A percentile compares a stretch with the other conserved stretches of the same genome.
Conservation (phyloP, 129 eudicot species). For the Tanacetum coccineum region DNA sequence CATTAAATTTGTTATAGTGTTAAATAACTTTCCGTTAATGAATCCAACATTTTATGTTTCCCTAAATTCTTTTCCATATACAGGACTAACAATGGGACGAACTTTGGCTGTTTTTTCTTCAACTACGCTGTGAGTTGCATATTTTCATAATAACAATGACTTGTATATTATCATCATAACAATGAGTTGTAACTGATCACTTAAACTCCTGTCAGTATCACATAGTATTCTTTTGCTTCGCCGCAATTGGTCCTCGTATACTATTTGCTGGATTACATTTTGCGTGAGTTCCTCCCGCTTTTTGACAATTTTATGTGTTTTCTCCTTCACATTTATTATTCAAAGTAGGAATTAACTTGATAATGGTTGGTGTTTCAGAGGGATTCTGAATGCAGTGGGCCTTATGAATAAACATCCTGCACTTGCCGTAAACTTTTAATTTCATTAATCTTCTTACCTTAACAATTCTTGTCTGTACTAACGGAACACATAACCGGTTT, state of each 20-base stretch:
- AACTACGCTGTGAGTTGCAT: slow-evolving; percentile 45
- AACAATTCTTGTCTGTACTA: not conserved
- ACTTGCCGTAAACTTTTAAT: slow-evolving; percentile 47
- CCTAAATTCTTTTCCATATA: not conserved
- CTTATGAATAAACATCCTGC: slow-evolving; percentile 40
- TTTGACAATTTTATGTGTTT: not conserved
- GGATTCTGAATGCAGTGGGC: slow-evolving; percentile 66
- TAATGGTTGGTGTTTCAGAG: slow-evolving; percentile 37
- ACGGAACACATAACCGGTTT: not conserved
- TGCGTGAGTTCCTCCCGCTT: slow-evolving; percentile 45
- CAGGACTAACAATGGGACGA: slow-evolving; percentile 80
- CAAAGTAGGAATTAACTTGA: not conserved
- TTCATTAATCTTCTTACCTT: not conserved
- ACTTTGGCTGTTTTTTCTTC: slow-evolving; percentile 86
- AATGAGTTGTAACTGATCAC: not conserved
- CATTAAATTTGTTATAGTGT: no score
- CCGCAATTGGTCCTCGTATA: slow-evolving; percentile 89
- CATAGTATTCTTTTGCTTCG: slow-evolving; percentile 69
- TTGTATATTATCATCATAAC: not conserved
- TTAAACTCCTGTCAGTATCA: slow-evolving; percentile 45
- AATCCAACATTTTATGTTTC: no score
- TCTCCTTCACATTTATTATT: not conserved
- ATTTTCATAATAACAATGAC: not conserved
- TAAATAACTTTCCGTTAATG: no score
- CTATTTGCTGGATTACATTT: slow-evolving; percentile 66